Conservation (phyloP, 345 rosid genomes). For the Xanthoceras sorbifolium region DNA sequence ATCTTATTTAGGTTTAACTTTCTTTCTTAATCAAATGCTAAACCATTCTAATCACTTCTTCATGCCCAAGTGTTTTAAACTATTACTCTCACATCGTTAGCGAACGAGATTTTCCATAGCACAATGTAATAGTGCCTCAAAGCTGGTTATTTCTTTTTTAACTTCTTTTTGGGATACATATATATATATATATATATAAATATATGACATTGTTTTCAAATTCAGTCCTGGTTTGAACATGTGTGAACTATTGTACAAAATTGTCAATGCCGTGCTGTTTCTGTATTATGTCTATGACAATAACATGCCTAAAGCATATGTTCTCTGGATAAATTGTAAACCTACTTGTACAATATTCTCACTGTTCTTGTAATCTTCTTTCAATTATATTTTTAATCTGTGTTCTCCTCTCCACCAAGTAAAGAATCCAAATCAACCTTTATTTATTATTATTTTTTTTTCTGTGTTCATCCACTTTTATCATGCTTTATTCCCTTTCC, state of each 20-base stretch:
- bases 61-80: no score
- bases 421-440: conserved; percentile 26
- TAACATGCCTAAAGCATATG: conserved; percentile 14
- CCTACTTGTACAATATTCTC: not conserved
- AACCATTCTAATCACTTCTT: not conserved
- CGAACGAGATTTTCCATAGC: no score
- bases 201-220: not conserved
- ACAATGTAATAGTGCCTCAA: no score
- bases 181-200: no score
- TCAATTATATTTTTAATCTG: not conserved
- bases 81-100: no score
- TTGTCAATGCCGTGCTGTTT: not conserved
- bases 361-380: not conserved
- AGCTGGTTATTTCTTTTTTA: not conserved
- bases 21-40: not conserved
- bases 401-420: not conserved
- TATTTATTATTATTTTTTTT: no score
- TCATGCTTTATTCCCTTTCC: not conserved
- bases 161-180: not conserved
- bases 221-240: not conserved
- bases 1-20: no score
- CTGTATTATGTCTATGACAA: not conserved
- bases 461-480: no score
- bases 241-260: not conserved
- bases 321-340: conserved; percentile 13